These are phyloP conservation scores for Ceratocystis harringtonii DNA, from an alignment of 2,329 filamentous ascomycete species.

Conservation along the genomic window DNA sequence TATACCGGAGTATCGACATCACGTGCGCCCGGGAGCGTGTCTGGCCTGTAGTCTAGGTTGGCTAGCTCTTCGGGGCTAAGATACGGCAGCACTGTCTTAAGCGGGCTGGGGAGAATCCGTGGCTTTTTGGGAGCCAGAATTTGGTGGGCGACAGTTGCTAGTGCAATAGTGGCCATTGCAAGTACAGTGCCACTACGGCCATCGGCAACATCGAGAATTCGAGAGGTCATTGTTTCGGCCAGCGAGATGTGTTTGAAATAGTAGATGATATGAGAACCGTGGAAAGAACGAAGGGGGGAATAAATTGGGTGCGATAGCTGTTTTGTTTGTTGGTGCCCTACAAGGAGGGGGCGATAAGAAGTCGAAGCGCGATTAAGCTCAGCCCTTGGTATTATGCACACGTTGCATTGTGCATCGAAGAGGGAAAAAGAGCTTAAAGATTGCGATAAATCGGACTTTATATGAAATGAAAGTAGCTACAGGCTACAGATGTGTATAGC, in stretches of 20 bases:
- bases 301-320: not conserved
- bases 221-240: conserved; percentile 8
- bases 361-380: not conserved
- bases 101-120: conserved; percentile 31
- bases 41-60: conserved; percentile 43
- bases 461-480: no score
- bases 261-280: not conserved
- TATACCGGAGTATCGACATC: conserved; percentile 52
- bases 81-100: conserved; percentile 28
- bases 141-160: conserved; percentile 26
- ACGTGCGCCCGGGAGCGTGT: conserved; percentile 55
- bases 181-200: conserved; percentile 24
- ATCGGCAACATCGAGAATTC: conserved; percentile 9
- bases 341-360: not conserved
- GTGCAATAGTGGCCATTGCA: conserved; percentile 28
- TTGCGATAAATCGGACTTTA: no score
- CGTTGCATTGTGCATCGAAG: not conserved
- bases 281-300: not conserved
- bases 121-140: conserved; percentile 29
- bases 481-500: no score
- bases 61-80: conserved; percentile 26
- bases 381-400: not conserved
- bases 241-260: not conserved
- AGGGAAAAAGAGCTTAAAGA: no score
- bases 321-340: not conserved